Percentiles rank a stretch among this genome's conserved stretches.
Evolutionary conservation across 2,329 filamentous ascomycete genomes (phyloP).

Genomic region (Cytospora schulzeri): DNA sequence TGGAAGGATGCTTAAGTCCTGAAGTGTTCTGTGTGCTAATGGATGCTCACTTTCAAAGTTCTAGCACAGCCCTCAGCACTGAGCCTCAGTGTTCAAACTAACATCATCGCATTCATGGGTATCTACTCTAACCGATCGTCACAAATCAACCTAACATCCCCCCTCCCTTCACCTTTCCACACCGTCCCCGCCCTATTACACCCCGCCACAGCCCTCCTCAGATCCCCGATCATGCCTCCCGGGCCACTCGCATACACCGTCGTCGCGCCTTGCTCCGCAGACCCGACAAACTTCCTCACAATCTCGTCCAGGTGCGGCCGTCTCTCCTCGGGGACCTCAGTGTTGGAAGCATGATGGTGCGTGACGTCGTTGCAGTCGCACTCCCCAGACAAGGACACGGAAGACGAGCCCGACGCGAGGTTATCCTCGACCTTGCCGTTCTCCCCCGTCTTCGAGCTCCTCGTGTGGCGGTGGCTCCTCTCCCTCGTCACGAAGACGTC

Average conservation of each 20-base stretch:
- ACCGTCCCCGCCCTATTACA: constrained; percentile 56
- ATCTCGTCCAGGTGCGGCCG: constrained; percentile 51
- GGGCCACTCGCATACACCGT: constrained; percentile 64
- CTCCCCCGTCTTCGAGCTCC: constrained; percentile 29
- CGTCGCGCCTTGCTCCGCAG: constrained; percentile 51
- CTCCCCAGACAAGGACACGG: constrained; percentile 29
- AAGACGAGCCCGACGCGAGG: constrained; percentile 30
- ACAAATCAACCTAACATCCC: constrained; percentile 58
- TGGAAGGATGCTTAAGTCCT: too few relatives aligned
- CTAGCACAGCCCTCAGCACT: too few relatives aligned
- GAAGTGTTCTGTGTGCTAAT: too few relatives aligned
- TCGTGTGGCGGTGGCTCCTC: constrained; percentile 32
- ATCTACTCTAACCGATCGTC: constrained; percentile 60
- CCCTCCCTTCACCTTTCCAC: constrained; percentile 59
- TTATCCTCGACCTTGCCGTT: constrained; percentile 31
- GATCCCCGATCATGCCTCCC: constrained; percentile 59
- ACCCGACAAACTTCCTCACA: constrained; percentile 51
- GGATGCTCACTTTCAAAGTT: too few relatives aligned
- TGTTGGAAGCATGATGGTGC: constrained; percentile 29
- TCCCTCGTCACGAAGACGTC: constrained; percentile 64
- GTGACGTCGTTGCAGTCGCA: constrained; percentile 29
- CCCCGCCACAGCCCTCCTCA: constrained; percentile 55
- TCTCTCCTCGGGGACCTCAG: constrained; percentile 32
- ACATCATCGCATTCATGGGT: background rate
- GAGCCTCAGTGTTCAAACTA: background rate